phyloP scores from a whole-genome alignment of 192 early-diverging fungal genomes.

The Backusella circina region DNA sequence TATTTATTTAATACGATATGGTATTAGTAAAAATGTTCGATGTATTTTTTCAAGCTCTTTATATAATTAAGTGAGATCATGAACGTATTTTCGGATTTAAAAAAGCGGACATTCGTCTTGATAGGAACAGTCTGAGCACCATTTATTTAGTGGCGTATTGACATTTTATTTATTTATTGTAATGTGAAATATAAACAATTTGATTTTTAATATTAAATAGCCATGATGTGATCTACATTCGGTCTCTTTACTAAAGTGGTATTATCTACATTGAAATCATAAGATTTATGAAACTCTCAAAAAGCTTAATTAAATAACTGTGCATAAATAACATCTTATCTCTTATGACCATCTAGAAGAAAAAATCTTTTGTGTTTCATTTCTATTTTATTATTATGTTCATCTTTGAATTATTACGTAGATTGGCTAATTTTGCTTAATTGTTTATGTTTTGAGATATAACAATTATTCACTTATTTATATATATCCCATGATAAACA shows the following conservation, averaged over 20 bases:
- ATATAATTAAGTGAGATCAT: neutral
- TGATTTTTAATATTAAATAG: neutral
- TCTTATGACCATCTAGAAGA: neutral
- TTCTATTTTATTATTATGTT: neutral
- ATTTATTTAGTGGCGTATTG: neutral
- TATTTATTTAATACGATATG: too few relatives aligned
- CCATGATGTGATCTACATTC: neutral
- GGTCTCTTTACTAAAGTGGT: neutral
- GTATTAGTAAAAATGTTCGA: too few relatives aligned
- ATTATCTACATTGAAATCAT: neutral
- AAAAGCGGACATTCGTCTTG: neutral
- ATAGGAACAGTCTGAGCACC: neutral
- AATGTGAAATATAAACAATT: neutral
- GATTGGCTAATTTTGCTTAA: neutral
- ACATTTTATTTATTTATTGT: neutral
- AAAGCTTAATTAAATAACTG: constrained; percentile 4
- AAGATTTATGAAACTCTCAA: neutral
- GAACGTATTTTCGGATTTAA: neutral
- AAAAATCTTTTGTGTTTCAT: neutral
- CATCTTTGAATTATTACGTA: neutral
- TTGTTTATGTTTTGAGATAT: neutral
- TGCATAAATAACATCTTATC: neutral
- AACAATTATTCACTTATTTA: neutral
- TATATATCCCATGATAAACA: neutral
- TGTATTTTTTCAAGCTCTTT: neutral